These are phyloP conservation scores for Ciborinia camelliae DNA, from an alignment of 2,329 filamentous ascomycete species.

Conservation along the genomic window DNA sequence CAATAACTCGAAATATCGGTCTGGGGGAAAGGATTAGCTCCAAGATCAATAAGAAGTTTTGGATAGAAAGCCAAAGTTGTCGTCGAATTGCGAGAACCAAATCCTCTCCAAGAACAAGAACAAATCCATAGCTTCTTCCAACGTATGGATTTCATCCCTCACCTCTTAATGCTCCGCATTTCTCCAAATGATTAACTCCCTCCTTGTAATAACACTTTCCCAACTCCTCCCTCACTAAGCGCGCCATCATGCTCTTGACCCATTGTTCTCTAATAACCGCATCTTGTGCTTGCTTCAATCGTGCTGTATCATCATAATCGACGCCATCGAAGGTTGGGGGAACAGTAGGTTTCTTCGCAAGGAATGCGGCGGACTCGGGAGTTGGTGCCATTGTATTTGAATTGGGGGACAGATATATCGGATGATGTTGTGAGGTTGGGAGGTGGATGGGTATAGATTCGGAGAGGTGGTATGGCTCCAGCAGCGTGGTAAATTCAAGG, in stretches of 20 bases:
- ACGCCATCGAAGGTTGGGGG: slow-evolving; percentile 82
- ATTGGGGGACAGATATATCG: neutral
- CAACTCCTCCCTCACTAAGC: slow-evolving; percentile 77
- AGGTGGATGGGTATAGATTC: slow-evolving; percentile 4
- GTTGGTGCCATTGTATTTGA: slow-evolving; percentile 61
- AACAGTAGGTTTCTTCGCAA: slow-evolving; percentile 79
- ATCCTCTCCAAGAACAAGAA: neutral
- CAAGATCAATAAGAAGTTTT: neutral
- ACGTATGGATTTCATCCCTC: slow-evolving; percentile 38
- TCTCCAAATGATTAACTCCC: slow-evolving; percentile 85
- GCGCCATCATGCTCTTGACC: slow-evolving; percentile 86
- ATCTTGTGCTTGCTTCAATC: slow-evolving; percentile 79
- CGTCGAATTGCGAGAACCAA: neutral
- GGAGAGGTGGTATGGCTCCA: neutral
- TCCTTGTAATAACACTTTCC: slow-evolving; percentile 81
- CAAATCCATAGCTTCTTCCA: neutral
- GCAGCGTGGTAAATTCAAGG: neutral
- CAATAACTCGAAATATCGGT: slow-evolving; percentile 75
- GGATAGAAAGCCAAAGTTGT: neutral
- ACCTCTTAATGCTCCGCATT: slow-evolving; percentile 80
- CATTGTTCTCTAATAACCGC: slow-evolving; percentile 81
- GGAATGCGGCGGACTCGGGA: slow-evolving; percentile 76
- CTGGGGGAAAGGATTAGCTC: slow-evolving; percentile 42
- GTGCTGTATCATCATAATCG: slow-evolving; percentile 78
- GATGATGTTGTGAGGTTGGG: neutral